Base-by-base conservation (phyloP, 1,139 yeast genomes). In the Blastobotrys ciferrii region DNA sequence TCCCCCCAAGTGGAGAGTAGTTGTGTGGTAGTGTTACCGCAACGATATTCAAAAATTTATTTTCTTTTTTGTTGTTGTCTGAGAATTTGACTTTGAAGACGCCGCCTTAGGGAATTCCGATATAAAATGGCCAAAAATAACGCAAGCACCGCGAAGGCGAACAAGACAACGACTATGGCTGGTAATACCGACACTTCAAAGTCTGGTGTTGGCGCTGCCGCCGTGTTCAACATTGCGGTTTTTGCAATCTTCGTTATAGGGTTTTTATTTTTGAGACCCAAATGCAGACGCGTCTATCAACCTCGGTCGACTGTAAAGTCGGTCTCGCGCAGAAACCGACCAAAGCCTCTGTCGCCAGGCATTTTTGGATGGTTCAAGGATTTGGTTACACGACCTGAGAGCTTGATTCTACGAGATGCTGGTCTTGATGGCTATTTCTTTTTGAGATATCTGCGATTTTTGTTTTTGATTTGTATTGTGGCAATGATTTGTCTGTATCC, bases 361-460 rank as follows among this genome's bases (percentile, higher is more conserved):
- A 32, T 54, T 19, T 45, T 67, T 20, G 56, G 54, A 14, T 72
- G 75, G 76, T 40, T 69, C 32, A 39, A 41, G 36, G 71, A 69
- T 45, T 56, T 71, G 23, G 45, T 66, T 33, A 50, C 63, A 11
- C 80, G 81, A 57, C 81, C 85, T 1, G 92, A 85, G 56, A 61
- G 83, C 1, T 87, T 77, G 63, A 68, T 88, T 48, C 76, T 92
- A 54, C 87, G 86, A 60, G 88, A 86, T 57, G 76, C 88, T 28
- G 95, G 96, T 38, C 67, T 87, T 11, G 98, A 91, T 66, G 97
- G 96, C 13, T 92, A 88, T 68, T 82, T 89, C 59, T 91, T 87
- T 63, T 67, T 87, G 47, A 75, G 98, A 56, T 92, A 82, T 65
- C 65, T 92, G 52, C 79, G 84, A 48, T 75, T 87, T 45, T 76